A percentile compares a stretch with the other conserved stretches of the same genome.
Evolutionary conservation across 23 red algal species (phyloP).

Genomic region (Gracilaria caudata): DNA sequence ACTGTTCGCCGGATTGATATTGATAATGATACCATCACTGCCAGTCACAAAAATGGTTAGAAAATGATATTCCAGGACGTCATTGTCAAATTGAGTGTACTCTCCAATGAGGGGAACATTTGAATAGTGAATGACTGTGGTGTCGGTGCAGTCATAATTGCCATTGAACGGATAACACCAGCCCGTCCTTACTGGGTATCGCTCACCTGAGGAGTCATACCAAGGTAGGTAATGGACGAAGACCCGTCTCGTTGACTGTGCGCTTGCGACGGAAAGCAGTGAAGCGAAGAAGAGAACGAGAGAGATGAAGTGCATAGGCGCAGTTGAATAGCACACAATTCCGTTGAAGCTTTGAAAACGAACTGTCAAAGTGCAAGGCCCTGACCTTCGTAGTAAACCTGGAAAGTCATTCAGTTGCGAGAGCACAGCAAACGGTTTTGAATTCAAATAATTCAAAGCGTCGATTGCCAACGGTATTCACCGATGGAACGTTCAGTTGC

Average conservation of each 20-base stretch:
- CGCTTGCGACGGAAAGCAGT: not conserved
- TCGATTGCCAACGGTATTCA: too few species aligned
- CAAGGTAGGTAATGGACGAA: slow-evolving; percentile 60
- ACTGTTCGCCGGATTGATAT: slow-evolving; percentile 49
- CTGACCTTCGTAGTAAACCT: too few species aligned
- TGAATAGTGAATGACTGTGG: slow-evolving; percentile 52
- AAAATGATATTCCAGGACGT: slow-evolving; percentile 66
- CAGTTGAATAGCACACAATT: too few species aligned
- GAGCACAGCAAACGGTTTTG: too few species aligned
- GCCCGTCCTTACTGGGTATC: slow-evolving; percentile 37
- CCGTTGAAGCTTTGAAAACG: too few species aligned
- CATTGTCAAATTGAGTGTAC: slow-evolving; percentile 44
- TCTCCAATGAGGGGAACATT: slow-evolving; percentile 57
- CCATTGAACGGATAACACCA: slow-evolving; percentile 35
- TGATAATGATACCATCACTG: slow-evolving; percentile 52
- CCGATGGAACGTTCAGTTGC: too few species aligned
- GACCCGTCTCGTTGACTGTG: slow-evolving; percentile 25
- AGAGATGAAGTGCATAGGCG: not conserved
- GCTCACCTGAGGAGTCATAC: slow-evolving; percentile 31
- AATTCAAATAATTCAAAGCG: too few species aligned
- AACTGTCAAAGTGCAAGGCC: too few species aligned
- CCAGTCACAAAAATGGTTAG: slow-evolving; percentile 32
- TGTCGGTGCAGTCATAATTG: slow-evolving; percentile 40
- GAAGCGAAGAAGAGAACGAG: not conserved
- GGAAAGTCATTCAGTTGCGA: not conserved